Evolutionary conservation across 306 rosid species (phyloP), one percentile per base, ranked within the genome.

Genomic region (Medicago lupulina): DNA sequence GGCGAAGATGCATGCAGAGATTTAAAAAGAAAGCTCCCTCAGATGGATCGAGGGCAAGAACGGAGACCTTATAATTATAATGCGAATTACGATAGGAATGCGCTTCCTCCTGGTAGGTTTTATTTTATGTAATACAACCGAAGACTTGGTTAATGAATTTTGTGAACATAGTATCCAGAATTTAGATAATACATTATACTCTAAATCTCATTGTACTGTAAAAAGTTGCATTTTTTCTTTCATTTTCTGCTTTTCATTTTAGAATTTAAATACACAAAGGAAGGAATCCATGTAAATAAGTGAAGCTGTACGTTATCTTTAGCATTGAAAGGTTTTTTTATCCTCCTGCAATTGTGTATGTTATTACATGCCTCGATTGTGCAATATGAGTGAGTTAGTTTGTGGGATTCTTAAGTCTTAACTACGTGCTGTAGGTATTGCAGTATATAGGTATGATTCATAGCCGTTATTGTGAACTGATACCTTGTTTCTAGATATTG

Each of bases 91-190:
- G 92, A 88, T 70, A 83, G 83, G 70, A 86, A 79, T 81, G 80
- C 62, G 78, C 91, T 88, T 61, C 98, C 98, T 65, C 85, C 88
- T 74, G 98, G 98, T 94, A 76, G 66, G 88, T 59, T 67, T 57
- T 31, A 9, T 9, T 71, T 76, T 54, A 25, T 57, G 63, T 19
- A 9, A 31, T 71, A 17, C n/a, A 67, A 31, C 34, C 64, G 40
- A 6, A 12, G 65, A 62, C 57, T 71, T 85, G 25, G 63, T 58
- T 36, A 23, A 55, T 40, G 15, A 50, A 21, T 65, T 23, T 31
- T 67, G 76, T 59, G 21, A 8, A 62, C 51, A 34, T 46, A 34
- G 49, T 66, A 11, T 18, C 51, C 36, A 64, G 50, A 64, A 17
- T 34, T 14, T 60, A 18, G 18, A 49, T 71, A 43, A 25, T 47